Evolutionary conservation across 805 yeast species (phyloP), one percentile per base, ranked within the genome.

Genomic region (Naumovozyma dairenensis): DNA sequence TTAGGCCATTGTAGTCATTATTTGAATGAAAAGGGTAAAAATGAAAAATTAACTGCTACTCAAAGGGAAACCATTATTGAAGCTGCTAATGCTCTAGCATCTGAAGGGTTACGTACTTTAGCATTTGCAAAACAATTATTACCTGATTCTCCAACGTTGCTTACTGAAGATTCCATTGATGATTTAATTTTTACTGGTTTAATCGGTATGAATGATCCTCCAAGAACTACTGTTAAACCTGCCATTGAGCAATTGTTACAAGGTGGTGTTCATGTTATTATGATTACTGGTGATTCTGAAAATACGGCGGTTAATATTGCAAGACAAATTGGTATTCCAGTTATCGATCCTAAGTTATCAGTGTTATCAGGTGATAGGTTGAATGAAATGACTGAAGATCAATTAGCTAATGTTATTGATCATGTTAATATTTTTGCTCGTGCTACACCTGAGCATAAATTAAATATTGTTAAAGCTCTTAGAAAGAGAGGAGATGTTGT

Each of bases 151-250:
- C 48, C 53, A 25, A 51, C 49, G 4, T 37, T 42, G 16, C 31
- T 49, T 1, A 53, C 52, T 18, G 62, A 56, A 4, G 55, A 48
- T 9, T 68, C 63, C 39, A 80, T 87, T 10, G 47, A 66, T 0
- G 78, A 73, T 18, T 66, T 92, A 45, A 66, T 73, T 2, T 89
- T 89, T 51, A 71, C 82, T 44, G 99, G 99, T 9, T 61, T 92
- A 29, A 68, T 85, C 43, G 97, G 96, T 36, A 86, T 92, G 94
- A 85, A 84, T 49, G 99, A 92, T 60, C 99, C 99, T 7, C 99
- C 99, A 37, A 74, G 98, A 51, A 80, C 87, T 7, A 77, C 80
- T 41, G 97, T 92, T 3, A 71, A 74, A 31, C 64, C 68, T 32
- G 81, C 96, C 2, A 72, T 92, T 37, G 71, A 81, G 25, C 67